A percentile compares a stretch with the other conserved stretches of the same genome.
phyloP scores from a whole-genome alignment of 2,329 filamentous ascomycete species.

The Shiraia bambusicola region DNA sequence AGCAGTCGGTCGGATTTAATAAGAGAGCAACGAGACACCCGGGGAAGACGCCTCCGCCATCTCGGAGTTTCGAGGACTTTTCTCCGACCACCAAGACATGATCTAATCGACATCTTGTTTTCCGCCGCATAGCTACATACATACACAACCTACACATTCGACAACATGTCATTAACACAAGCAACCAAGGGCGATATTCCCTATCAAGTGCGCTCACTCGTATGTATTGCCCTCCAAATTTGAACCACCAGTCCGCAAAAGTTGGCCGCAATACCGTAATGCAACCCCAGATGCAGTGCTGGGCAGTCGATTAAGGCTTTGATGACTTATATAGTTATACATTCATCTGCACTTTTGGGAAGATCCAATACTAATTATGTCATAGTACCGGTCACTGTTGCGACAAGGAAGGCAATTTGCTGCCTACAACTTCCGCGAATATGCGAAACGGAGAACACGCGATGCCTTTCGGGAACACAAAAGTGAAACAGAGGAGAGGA shows the following conservation, averaged over 20 bases:
- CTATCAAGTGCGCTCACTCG: slow-evolving; percentile 44
- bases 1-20: neutral
- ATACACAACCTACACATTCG: slow-evolving; percentile 9
- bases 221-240: slow-evolving; percentile 25
- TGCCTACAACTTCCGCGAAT: slow-evolving; percentile 97
- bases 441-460: slow-evolving; percentile 84
- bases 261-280: no score
- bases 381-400: slow-evolving; percentile 86
- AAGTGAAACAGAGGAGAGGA: slow-evolving; percentile 69
- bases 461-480: slow-evolving; percentile 87
- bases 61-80: slow-evolving; percentile 35
- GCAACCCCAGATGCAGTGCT: no score
- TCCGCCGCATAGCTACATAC: slow-evolving; percentile 27
- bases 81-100: slow-evolving; percentile 29
- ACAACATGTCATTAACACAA: slow-evolving; percentile 40
- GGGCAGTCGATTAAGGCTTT: no score
- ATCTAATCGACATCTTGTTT: slow-evolving; percentile 36
- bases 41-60: slow-evolving; percentile 10
- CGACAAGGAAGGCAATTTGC: slow-evolving; percentile 85
- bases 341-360: neutral
- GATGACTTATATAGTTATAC: neutral
- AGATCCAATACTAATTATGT: slow-evolving; percentile 3
- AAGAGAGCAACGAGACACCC: neutral
- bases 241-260: neutral
- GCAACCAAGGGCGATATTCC: slow-evolving; percentile 40